These are phyloP conservation scores for Saccharomycopsis fermentans DNA, from an alignment of 805 yeast species.

Conservation along the genomic window DNA sequence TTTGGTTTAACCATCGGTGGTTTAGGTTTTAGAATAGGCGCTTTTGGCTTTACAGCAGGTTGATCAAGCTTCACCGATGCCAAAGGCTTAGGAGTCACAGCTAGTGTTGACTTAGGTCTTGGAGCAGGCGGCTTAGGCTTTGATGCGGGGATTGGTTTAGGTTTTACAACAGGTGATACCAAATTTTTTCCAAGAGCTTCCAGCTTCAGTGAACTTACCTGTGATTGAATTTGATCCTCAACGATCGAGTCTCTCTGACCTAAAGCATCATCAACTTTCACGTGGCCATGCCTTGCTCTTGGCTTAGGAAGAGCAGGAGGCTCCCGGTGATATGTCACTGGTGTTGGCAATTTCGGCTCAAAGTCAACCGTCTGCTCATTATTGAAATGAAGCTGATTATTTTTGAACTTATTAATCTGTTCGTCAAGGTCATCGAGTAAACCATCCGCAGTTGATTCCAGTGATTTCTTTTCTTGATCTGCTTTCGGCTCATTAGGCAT, in stretches of 20 bases:
- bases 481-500: not conserved
- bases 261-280: not conserved
- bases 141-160: not conserved
- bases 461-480: not conserved
- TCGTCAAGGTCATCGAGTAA: not conserved
- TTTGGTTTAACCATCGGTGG: not conserved
- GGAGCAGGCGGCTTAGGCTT: conserved; percentile 5
- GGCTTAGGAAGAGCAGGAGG: not conserved
- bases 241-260: not conserved
- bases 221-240: not conserved
- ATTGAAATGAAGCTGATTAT: not conserved
- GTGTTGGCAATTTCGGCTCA: not conserved
- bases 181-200: not conserved
- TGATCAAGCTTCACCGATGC: not conserved
- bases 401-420: not conserved
- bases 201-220: not conserved
- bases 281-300: not conserved
- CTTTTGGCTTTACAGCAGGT: conserved; percentile 24
- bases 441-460: not conserved
- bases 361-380: not conserved
- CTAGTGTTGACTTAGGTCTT: conserved; percentile 18
- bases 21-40: conserved; percentile 14
- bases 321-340: not conserved
- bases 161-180: not conserved
- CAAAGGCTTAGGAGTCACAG: not conserved